These are phyloP conservation scores for Leptographium wingfieldii DNA, from an alignment of 2,329 filamentous ascomycete species.

Conservation along the genomic window DNA sequence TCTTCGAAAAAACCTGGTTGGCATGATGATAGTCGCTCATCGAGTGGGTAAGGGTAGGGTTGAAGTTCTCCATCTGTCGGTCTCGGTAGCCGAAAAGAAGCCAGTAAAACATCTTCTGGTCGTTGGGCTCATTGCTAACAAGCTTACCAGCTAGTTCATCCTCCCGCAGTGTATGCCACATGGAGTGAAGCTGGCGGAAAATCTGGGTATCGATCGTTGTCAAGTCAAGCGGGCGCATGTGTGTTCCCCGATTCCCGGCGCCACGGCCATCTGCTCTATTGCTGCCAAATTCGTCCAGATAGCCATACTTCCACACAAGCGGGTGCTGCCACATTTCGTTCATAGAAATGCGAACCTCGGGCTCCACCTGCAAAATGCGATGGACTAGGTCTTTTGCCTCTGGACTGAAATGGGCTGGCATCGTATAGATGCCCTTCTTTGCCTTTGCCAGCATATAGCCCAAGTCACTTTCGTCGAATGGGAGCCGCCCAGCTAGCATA, in stretches of 20 bases:
- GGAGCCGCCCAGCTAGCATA: slow-evolving; percentile 69
- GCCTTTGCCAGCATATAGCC: slow-evolving; percentile 49
- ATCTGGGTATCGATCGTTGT: slow-evolving; percentile 71
- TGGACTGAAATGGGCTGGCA: slow-evolving; percentile 48
- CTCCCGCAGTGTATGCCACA: slow-evolving; percentile 81
- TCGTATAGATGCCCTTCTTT: slow-evolving; percentile 44
- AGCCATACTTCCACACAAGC: slow-evolving; percentile 71
- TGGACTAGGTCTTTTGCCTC: slow-evolving; percentile 69
- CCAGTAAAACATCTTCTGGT: slow-evolving; percentile 89
- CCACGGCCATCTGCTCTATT: slow-evolving; percentile 26
- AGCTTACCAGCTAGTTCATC: slow-evolving; percentile 58
- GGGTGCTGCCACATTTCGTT: slow-evolving; percentile 77
- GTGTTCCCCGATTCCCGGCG: slow-evolving; percentile 48
- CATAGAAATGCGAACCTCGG: slow-evolving; percentile 66
- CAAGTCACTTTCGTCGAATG: slow-evolving; percentile 62
- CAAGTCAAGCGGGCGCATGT: slow-evolving; percentile 42
- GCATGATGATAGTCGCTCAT: slow-evolving; percentile 85
- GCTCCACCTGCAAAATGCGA: slow-evolving; percentile 67
- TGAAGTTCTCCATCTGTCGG: slow-evolving; percentile 78
- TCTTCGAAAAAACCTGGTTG: slow-evolving; percentile 43
- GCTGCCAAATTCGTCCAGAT: slow-evolving; percentile 56
- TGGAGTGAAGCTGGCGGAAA: slow-evolving; percentile 70
- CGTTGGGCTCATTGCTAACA: slow-evolving; percentile 56
- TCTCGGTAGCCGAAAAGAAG: slow-evolving; percentile 72
- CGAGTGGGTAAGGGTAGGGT: slow-evolving; percentile 67